Evolutionary conservation across 1,139 yeast genomes (phyloP).

Genomic region (Hemisphaericaspora lyxosophila): DNA sequence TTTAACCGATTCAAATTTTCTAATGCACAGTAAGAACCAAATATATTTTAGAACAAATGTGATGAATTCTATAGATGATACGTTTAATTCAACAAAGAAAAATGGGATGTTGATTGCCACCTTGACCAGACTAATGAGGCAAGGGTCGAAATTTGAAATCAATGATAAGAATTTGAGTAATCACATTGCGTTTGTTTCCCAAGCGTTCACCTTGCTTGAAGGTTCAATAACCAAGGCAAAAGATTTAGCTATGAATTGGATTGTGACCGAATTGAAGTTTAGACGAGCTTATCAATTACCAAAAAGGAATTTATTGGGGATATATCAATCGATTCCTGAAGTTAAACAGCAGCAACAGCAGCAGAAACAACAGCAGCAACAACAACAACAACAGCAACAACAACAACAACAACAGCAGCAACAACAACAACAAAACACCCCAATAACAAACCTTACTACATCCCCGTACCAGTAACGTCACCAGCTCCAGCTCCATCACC

Average conservation of each 20-base stretch:
- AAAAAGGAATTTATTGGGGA: slow-evolving; percentile 20
- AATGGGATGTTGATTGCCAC: slow-evolving; percentile 54
- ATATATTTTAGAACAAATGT: slow-evolving; percentile 27
- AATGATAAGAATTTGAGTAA: slow-evolving; percentile 40
- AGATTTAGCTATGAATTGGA: slow-evolving; percentile 39
- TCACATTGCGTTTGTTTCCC: slow-evolving; percentile 37
- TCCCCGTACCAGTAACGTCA: too few relatives aligned
- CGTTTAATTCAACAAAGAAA: slow-evolving; percentile 47
- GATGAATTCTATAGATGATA: slow-evolving; percentile 40
- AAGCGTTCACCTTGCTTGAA: slow-evolving; percentile 28
- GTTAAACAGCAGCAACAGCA: slow-evolving; percentile 8
- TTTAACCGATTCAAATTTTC: slow-evolving; percentile 40
- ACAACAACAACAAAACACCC: too few relatives aligned
- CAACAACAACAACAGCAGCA: too few relatives aligned
- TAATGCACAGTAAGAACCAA: slow-evolving; percentile 26
- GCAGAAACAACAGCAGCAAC: neutral
- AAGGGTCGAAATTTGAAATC: slow-evolving; percentile 38
- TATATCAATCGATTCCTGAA: slow-evolving; percentile 17
- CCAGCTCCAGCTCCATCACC: too few relatives aligned
- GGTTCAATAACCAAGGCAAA: slow-evolving; percentile 25
- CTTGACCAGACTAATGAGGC: slow-evolving; percentile 49
- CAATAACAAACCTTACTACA: too few relatives aligned
- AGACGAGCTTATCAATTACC: slow-evolving; percentile 37
- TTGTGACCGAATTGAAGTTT: slow-evolving; percentile 36
- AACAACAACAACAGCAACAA: too few relatives aligned